These are phyloP conservation scores for Trebouxia sp. DNA, from an alignment of 139 green algal genomes.

Conservation along the genomic window DNA sequence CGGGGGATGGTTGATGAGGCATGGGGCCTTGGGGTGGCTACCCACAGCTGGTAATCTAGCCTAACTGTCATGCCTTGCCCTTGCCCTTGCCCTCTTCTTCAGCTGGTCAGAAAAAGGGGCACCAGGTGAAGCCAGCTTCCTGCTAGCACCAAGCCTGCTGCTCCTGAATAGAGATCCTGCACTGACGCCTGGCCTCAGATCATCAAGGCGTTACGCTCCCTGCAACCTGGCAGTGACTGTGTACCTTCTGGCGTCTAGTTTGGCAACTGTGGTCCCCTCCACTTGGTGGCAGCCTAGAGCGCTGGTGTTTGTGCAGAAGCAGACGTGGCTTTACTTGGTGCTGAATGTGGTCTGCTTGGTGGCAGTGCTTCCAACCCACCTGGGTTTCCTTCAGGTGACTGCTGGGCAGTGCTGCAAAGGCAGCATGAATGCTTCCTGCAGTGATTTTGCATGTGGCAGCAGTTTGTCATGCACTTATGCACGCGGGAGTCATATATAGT, in stretches of 20 bases:
- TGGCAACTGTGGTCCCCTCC: neutral
- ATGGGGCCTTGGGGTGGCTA: slow-evolving; percentile 74
- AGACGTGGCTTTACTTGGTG: slow-evolving; percentile 27
- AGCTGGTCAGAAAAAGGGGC: slow-evolving; percentile 45
- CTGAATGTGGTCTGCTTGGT: slow-evolving; percentile 23
- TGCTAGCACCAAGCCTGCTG: slow-evolving; percentile 81
- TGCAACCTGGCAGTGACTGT: slow-evolving; percentile 28
- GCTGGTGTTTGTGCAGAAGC: slow-evolving; percentile 10
- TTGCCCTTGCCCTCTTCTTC: slow-evolving; percentile 71
- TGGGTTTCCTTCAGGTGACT: slow-evolving; percentile 27
- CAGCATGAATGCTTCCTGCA: no score
- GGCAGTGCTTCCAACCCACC: slow-evolving; percentile 21
- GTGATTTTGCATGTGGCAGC: neutral
- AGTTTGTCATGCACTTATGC: no score
- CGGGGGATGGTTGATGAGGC: slow-evolving; percentile 46
- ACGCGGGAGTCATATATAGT: no score
- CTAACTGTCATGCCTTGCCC: slow-evolving; percentile 70
- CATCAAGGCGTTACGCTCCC: slow-evolving; percentile 76
- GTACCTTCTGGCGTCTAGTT: neutral
- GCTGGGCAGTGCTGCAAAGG: neutral
- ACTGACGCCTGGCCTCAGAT: slow-evolving; percentile 59
- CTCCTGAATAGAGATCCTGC: slow-evolving; percentile 81
- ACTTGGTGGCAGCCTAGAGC: neutral
- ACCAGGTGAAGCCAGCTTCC: slow-evolving; percentile 61
- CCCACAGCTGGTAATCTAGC: slow-evolving; percentile 81